phyloP scores from a whole-genome alignment of 345 rosid species.

The Acer yangbiense region DNA sequence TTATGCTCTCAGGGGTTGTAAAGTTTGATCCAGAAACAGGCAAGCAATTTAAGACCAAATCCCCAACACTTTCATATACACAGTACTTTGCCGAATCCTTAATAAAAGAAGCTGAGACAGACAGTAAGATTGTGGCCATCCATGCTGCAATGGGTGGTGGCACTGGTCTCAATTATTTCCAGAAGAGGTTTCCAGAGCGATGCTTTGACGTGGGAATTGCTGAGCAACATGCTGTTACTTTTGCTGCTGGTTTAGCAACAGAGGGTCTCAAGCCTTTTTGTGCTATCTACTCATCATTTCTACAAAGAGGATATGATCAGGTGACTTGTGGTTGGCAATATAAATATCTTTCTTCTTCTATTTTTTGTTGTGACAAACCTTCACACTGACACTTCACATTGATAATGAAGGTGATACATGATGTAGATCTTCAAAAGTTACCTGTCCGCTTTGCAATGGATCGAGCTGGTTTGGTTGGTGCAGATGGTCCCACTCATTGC shows the following conservation, averaged over 20 bases:
- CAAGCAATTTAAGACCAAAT: slow-evolving; percentile 53
- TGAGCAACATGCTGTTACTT: slow-evolving; percentile 80
- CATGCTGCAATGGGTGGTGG: slow-evolving; percentile 93
- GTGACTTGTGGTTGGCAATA: slow-evolving; percentile 10
- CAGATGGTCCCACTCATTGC: slow-evolving; percentile 81
- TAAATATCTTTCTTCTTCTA: neutral
- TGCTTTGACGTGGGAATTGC: slow-evolving; percentile 82
- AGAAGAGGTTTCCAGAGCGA: slow-evolving; percentile 66
- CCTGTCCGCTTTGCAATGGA: slow-evolving; percentile 76
- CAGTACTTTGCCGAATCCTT: slow-evolving; percentile 68
- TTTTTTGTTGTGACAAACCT: neutral
- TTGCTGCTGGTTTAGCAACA: slow-evolving; percentile 77
- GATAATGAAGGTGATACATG: slow-evolving; percentile 60
- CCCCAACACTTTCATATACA: slow-evolving; percentile 61
- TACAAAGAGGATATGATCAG: slow-evolving; percentile 82
- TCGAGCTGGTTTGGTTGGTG: slow-evolving; percentile 78
- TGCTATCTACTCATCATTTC: slow-evolving; percentile 75
- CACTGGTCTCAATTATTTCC: slow-evolving; percentile 74
- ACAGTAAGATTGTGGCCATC: slow-evolving; percentile 61
- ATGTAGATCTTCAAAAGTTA: slow-evolving; percentile 75
- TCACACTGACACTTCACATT: neutral
- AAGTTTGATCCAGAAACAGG: slow-evolving; percentile 65
- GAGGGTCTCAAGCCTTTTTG: slow-evolving; percentile 83
- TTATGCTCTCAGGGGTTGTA: slow-evolving; percentile 55
- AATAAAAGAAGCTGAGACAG: slow-evolving; percentile 65